Evolutionary conservation across 2,329 filamentous ascomycete genomes (phyloP), one percentile per base, ranked within the genome.

Genomic region (Cordyceps cateniannulata): DNA sequence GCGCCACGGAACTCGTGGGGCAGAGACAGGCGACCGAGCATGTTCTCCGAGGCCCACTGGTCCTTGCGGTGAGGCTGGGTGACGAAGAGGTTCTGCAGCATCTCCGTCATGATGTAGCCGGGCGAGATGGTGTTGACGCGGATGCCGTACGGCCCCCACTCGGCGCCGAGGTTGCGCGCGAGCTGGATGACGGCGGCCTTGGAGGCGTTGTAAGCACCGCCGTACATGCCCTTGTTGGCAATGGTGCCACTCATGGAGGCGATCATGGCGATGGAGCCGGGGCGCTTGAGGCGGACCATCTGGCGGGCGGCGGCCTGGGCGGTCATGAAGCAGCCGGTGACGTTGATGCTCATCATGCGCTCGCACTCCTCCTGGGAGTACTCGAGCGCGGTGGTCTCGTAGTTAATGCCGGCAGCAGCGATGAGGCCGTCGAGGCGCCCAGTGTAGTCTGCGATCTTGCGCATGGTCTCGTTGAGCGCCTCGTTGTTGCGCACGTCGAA

Each of bases 221-320:
- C 82, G 63, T 81, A 77, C 70, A 84, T 70, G 42, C 81, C 81
- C 67, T 82, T 77, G 71, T 89, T 89, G 32, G 86, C 86, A 65
- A 89, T 79, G 5, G 80, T 83, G 20, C 82, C 87, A 65, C 84
- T 87, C 86, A 89, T 90, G 65, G 84, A 87, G n/a, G 81, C 85
- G 69, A 90, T 86, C 68, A 90, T 73, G 16, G 84, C 83, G 62
- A 90, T 82, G 69, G 84, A 88, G 0, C 86, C 86, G 6, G 77
- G 75, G 27, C 75, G 78, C 61, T 83, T 79, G 29, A 83, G 77
- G 55, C 80, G 79, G 24, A 85, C 76, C 81, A 90, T 86, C 71
- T 95, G 88, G 60, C 87, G 82, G 38, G 92, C 93, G n/a, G 91
- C 90, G 22, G 91, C 91, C 78, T 93, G 90, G 27, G 91, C 91